Conservation (phyloP, 805 yeast species). For the Wickerhamomyces strasburgensis region DNA sequence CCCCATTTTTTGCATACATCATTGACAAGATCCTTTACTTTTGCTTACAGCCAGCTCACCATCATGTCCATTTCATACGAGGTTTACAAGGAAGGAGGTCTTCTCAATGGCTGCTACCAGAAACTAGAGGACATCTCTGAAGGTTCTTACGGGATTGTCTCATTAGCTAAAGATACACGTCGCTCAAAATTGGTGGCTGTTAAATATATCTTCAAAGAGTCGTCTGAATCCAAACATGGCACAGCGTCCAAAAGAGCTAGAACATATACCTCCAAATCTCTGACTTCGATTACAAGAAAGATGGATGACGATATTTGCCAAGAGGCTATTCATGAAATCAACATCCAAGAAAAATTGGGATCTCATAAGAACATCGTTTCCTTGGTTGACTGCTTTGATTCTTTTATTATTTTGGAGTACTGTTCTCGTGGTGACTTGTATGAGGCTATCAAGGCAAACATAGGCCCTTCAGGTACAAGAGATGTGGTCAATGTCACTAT, state of each 20-base stretch:
- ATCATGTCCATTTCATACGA: slow-evolving; percentile 26
- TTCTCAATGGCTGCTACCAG: slow-evolving; percentile 58
- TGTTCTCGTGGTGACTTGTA: slow-evolving; percentile 86
- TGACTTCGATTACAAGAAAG: slow-evolving; percentile 21
- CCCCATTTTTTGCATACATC: too few species aligned
- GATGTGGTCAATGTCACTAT: slow-evolving; percentile 48
- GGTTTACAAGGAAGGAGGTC: slow-evolving; percentile 39
- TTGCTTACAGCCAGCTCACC: too few species aligned
- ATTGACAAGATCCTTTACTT: too few species aligned
- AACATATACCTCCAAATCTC: slow-evolving; percentile 34
- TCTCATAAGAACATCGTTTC: slow-evolving; percentile 53
- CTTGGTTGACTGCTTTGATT: slow-evolving; percentile 57
- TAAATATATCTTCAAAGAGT: slow-evolving; percentile 69
- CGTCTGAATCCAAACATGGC: slow-evolving; percentile 30
- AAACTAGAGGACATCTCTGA: slow-evolving; percentile 75
- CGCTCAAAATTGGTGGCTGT: slow-evolving; percentile 67
- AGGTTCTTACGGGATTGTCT: slow-evolving; percentile 91
- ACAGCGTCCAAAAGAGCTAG: slow-evolving; percentile 26
- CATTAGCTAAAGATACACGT: slow-evolving; percentile 68
- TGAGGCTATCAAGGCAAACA: slow-evolving; percentile 60
- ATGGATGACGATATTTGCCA: slow-evolving; percentile 38
- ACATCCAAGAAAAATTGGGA: slow-evolving; percentile 60
- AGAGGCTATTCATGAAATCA: slow-evolving; percentile 67
- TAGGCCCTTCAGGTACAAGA: slow-evolving; percentile 51
- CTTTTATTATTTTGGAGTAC: slow-evolving; percentile 72